These are phyloP conservation scores for Cystobasidium pallidum DNA, from an alignment of 1,284 basidiomycete species.

Conservation along the genomic window DNA sequence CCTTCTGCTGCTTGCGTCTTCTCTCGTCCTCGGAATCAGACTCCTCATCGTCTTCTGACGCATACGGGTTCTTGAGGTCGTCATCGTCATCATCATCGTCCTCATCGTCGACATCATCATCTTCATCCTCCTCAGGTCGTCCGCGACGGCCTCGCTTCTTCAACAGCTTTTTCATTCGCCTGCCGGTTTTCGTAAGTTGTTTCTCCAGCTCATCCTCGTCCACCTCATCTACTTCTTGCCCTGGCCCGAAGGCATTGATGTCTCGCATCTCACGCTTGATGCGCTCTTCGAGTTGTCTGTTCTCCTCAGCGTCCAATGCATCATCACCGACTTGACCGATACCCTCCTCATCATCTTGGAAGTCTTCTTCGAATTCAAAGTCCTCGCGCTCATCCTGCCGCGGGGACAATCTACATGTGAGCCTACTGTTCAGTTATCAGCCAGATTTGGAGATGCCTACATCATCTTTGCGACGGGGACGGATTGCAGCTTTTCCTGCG, in stretches of 20 bases:
- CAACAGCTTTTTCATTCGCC: slow-evolving; percentile 75
- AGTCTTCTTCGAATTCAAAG: slow-evolving; percentile 77
- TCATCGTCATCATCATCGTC: slow-evolving; percentile 69
- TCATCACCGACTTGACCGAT: slow-evolving; percentile 64
- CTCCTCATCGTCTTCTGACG: slow-evolving; percentile 50
- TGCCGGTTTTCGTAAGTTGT: slow-evolving; percentile 68
- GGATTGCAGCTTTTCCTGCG: slow-evolving; percentile 1
- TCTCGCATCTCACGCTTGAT: slow-evolving; percentile 77
- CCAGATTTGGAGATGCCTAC: slow-evolving; percentile 8
- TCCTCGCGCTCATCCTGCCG: slow-evolving; percentile 65
- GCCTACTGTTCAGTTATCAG: no score
- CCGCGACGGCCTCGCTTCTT: slow-evolving; percentile 61
- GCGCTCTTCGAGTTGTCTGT: slow-evolving; percentile 83
- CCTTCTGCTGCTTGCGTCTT: slow-evolving; percentile 14
- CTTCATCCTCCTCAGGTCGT: slow-evolving; percentile 69
- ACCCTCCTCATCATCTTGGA: slow-evolving; percentile 82
- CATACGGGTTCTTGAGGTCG: slow-evolving; percentile 77
- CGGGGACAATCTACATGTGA: no score
- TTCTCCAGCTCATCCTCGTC: slow-evolving; percentile 67
- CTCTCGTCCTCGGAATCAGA: slow-evolving; percentile 35
- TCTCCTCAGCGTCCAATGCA: slow-evolving; percentile 75
- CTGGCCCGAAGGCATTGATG: slow-evolving; percentile 72
- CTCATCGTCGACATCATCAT: slow-evolving; percentile 54
- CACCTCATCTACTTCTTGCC: slow-evolving; percentile 69
- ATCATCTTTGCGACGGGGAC: slow-evolving; percentile 10